Conservation (phyloP, 2,329 filamentous ascomycete species). For the Fusarium hainanense region DNA sequence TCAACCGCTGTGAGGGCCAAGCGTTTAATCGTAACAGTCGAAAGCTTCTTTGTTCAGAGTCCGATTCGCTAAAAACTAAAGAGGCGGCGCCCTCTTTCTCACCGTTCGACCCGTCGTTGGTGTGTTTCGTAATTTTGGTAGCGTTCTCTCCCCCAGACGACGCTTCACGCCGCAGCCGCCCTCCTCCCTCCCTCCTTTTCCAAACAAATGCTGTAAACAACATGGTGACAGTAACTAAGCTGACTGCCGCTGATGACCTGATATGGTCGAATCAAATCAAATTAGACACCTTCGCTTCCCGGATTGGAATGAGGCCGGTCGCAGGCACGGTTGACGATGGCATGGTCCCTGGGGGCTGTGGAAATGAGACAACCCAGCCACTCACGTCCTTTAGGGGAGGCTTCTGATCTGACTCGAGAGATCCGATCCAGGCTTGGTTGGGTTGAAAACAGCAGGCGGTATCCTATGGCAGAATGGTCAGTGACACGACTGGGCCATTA, state of each 20-base stretch:
- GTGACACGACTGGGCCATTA: not conserved
- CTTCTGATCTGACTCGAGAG: conserved; percentile 23
- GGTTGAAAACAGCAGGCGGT: conserved; percentile 9
- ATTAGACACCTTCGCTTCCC: conserved; percentile 37
- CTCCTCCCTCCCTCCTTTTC: conserved; percentile 30
- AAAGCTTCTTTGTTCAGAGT: conserved; percentile 16
- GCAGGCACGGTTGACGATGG: conserved; percentile 11
- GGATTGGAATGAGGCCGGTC: conserved; percentile 15
- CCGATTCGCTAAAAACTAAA: conserved; percentile 26
- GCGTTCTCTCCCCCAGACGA: conserved; percentile 18
- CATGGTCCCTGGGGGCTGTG: conserved; percentile 23
- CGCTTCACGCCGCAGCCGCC: conserved; percentile 15
- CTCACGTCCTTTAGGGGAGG: conserved; percentile 16
- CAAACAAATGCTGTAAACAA: conserved; percentile 28
- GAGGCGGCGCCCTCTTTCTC: conserved; percentile 26
- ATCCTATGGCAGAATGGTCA: not conserved
- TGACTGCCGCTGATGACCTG: conserved; percentile 1
- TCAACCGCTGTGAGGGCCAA: conserved; percentile 12
- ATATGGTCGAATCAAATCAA: conserved; percentile 24
- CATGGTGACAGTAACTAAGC: not conserved
- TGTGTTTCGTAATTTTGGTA: conserved; percentile 22
- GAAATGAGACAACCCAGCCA: conserved; percentile 35
- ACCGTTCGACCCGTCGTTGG: conserved; percentile 33
- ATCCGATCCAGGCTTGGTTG: not conserved
- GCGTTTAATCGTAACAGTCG: conserved; percentile 4